A percentile compares a stretch with the other conserved stretches of the same genome.
phyloP scores from a whole-genome alignment of 208 protist species.

The Leishmania aethiopica region DNA sequence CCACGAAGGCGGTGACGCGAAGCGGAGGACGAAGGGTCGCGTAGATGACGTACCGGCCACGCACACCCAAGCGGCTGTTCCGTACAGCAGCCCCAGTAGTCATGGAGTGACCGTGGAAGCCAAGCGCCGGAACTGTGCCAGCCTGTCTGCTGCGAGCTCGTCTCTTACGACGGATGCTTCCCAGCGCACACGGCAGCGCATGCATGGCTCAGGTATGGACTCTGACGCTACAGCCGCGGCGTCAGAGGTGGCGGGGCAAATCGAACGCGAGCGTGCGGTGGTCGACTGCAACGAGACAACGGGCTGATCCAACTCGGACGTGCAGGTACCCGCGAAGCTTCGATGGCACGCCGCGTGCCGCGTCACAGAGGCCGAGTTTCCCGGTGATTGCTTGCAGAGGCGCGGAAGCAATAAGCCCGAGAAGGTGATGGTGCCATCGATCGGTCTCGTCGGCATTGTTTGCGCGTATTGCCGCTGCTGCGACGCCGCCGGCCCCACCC shows the following conservation, averaged over 20 bases:
- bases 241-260: neutral
- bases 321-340: neutral
- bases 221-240: neutral
- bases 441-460: neutral
- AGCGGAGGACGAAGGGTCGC: neutral
- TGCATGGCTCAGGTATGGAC: neutral
- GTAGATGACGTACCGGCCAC: neutral
- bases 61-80: neutral
- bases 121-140: neutral
- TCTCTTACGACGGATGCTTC: constrained; percentile 4
- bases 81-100: neutral
- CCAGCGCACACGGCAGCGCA: constrained; percentile 5
- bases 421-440: neutral
- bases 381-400: neutral
- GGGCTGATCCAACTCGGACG: neutral
- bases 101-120: neutral
- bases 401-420: neutral
- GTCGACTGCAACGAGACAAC: neutral
- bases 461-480: neutral
- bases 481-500: neutral
- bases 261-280: neutral
- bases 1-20: neutral
- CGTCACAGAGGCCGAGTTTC: neutral
- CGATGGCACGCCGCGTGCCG: neutral
- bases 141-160: constrained; percentile 4